Evolutionary conservation across 768 basidiomycete species (phyloP), one percentile per base, ranked within the genome.

Genomic region (Russula sp.): DNA sequence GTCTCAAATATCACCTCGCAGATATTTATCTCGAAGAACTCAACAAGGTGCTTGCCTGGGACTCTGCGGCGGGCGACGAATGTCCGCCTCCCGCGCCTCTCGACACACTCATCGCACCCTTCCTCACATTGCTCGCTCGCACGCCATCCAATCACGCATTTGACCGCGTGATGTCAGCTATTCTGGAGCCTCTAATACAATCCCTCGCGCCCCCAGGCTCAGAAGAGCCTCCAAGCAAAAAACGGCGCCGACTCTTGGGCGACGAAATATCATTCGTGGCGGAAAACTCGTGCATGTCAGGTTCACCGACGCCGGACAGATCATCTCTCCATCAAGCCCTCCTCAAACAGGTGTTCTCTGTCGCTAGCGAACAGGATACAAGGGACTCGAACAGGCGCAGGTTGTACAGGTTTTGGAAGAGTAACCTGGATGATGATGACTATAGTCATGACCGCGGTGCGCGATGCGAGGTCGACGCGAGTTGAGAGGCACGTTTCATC

Each of bases 11-110:
- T 70, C 96, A 99, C 73, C 74, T 98, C 20, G 81, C 87, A 14
- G 96, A 99, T 71, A 84, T 98, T 52, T 97, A 91, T 72, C 72
- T 95, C 14, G 88, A 91, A 67, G 96, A 98, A 71, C 81, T 99
- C 40, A 84, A 97, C 70, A 93, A 84, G 70, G 83, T 77, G 3
- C 69, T 84, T 35, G 75, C 64, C 58, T 59, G 45, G 37, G 35
- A 51, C 27, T n/a, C 57, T 14, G 61, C 57, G 40, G 44, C 50
- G 1, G 59, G 56, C n/a, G 57, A 59, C 22, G 71, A 74, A 18
- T 68, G 73, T 16, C 57, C 70, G 0, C 69, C 70, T 4, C 77
- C 81, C 16, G 79, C 76, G 0, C 85, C 87, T 18, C 75, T 86
- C 16, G 74, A 82, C 16, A 74, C 76, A 3, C 76, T 92, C 31